Evolutionary conservation across 2,329 filamentous ascomycete species (phyloP), one percentile per base, ranked within the genome.

Genomic region (Pseudogymnoascus sp.): DNA sequence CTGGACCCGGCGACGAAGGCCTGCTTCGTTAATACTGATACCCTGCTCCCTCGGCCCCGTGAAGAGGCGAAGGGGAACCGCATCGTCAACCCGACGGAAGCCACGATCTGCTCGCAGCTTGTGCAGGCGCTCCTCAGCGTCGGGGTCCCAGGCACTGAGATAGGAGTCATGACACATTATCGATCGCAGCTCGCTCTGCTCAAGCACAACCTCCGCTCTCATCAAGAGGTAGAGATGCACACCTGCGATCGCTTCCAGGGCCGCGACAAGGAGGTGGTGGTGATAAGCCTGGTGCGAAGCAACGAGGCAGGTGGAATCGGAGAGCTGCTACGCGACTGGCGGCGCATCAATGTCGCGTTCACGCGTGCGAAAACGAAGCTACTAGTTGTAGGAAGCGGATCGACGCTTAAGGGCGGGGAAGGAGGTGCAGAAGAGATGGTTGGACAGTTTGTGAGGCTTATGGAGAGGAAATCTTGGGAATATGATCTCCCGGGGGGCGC

Each of bases 161-260:
- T 99, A 64, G 95, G 95, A 57, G 89, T 99, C 68, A 97, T 99
- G 78, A 97, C 95, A 14, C 92, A 97, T 75, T 99, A 99, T 76
- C 90, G 95, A 64, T 93, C 90, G 5, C 95, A 99, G 75, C 85
- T 99, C 1, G 87, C 91, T 0, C 79, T 96, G 2, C 81, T 99
- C 1, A 90, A 90, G 67, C 85, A 93, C 66, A 81, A 81, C 10
- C 83, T 96, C 36, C 84, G 85, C 34, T 79, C 77, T 45, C 77
- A 80, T 0, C 77, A 80, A 0, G 83, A 84, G 1, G 86, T 99
- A 1, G 95, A 99, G 76, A 92, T 97, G 83, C 92, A 99, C 75
- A 97, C 95, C 0, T 93, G 95, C 2, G 95, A 99, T 76, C 91
- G 93, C 51, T 99, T 96, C 75, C 95, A 99, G 74, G 95, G 95